Percentiles rank a stretch among this genome's conserved stretches.
Conservation (phyloP, 768 basidiomycete genomes). For the Serendipita sp. region DNA sequence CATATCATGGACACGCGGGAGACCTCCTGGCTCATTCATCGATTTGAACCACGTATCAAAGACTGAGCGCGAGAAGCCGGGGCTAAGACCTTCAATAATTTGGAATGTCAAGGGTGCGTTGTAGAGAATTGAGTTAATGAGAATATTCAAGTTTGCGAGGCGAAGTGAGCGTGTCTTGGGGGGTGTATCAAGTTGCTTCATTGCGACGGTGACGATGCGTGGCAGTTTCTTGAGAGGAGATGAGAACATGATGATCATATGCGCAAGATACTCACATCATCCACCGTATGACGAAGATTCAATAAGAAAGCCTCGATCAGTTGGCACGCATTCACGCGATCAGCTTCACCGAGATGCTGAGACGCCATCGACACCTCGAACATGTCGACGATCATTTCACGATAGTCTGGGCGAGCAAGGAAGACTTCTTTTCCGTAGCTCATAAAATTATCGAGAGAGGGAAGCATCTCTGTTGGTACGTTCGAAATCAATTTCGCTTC, state of each 20-base stretch:
- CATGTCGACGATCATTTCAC: slow-evolving; percentile 66
- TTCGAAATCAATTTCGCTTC: slow-evolving; percentile 14
- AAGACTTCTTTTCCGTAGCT: slow-evolving; percentile 67
- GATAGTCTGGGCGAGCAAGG: slow-evolving; percentile 56
- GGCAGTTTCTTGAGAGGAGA: slow-evolving; percentile 36
- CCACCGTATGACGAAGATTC: slow-evolving; percentile 58
- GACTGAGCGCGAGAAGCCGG: slow-evolving; percentile 54
- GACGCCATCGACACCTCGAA: slow-evolving; percentile 59
- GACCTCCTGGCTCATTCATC: slow-evolving; percentile 34
- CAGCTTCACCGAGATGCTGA: slow-evolving; percentile 63
- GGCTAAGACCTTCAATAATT: slow-evolving; percentile 45
- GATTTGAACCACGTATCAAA: slow-evolving; percentile 73
- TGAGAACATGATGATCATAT: background rate
- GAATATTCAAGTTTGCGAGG: slow-evolving; percentile 66
- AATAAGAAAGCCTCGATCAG: slow-evolving; percentile 69
- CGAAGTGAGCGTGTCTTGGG: slow-evolving; percentile 46
- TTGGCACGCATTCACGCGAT: slow-evolving; percentile 71
- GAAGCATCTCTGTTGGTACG: slow-evolving; percentile 54
- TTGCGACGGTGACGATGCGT: slow-evolving; percentile 44
- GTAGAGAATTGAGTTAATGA: slow-evolving; percentile 70
- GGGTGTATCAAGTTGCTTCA: slow-evolving; percentile 37
- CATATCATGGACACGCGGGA: slow-evolving; percentile 84
- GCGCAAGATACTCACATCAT: slow-evolving; percentile 40
- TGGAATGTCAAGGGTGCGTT: slow-evolving; percentile 64
- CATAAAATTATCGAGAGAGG: slow-evolving; percentile 75